These are phyloP conservation scores for Glomus cerebriforme DNA, from an alignment of 192 early-diverging fungal species.

Conservation along the genomic window DNA sequence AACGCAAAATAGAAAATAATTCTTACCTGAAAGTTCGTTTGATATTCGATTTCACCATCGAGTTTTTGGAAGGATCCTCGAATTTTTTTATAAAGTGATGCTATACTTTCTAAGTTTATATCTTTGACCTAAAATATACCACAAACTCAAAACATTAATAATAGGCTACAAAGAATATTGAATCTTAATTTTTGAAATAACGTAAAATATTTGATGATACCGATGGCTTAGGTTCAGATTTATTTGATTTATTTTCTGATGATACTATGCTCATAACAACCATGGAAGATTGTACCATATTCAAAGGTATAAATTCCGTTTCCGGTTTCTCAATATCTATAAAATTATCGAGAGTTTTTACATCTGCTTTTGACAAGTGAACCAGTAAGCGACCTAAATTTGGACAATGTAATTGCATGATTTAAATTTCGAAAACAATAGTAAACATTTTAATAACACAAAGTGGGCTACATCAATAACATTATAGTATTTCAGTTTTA, in stretches of 20 bases:
- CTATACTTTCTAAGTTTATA: not conserved
- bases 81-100: not conserved
- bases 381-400: conserved; percentile 1
- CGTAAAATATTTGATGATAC: too few species aligned
- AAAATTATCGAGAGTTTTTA: not conserved
- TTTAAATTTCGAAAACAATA: conserved; percentile 3
- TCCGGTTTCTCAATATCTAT: conserved; percentile 13
- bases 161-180: too few species aligned
- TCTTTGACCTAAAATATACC: too few species aligned
- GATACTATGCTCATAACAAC: too few species aligned
- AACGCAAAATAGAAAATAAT: not conserved
- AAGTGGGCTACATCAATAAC: too few species aligned
- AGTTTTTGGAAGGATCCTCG: not conserved
- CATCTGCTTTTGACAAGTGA: conserved; percentile 16
- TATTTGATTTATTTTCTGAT: too few species aligned
- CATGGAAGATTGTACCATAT: too few species aligned
- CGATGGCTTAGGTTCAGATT: too few species aligned
- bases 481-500: too few species aligned
- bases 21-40: conserved; percentile 16
- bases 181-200: too few species aligned
- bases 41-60: not conserved
- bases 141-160: too few species aligned
- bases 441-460: not conserved
- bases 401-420: not conserved
- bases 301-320: not conserved